phyloP scores from a whole-genome alignment of 2,329 filamentous ascomycete genomes.

The Beauveria pseudobassiana region DNA sequence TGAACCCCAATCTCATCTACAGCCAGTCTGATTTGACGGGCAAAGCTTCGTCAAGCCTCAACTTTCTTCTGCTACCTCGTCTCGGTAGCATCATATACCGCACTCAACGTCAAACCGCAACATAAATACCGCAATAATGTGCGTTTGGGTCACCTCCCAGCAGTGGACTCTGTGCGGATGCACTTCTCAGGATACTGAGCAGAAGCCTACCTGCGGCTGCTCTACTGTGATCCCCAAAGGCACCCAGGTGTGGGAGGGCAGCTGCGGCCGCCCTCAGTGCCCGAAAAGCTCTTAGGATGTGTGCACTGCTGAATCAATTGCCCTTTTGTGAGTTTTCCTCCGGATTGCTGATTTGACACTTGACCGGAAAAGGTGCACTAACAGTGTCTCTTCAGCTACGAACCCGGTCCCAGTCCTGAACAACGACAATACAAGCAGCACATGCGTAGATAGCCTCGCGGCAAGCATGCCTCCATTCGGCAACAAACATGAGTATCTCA shows the following conservation, averaged over 20 bases:
- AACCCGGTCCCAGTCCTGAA: background rate
- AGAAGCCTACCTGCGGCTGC: constrained; percentile 25
- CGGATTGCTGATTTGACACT: background rate
- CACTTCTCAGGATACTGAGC: constrained; percentile 16
- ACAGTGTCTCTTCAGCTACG: background rate
- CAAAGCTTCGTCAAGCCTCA: background rate
- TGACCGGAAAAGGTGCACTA: background rate
- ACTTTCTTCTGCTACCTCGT: background rate
- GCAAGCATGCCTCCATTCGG: constrained; percentile 7
- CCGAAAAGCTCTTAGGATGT: constrained; percentile 14
- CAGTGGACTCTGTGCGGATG: constrained; percentile 27
- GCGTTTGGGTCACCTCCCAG: constrained; percentile 26
- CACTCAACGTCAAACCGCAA: background rate
- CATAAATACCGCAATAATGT: constrained; percentile 20
- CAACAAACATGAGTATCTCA: background rate
- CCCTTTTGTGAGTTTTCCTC: background rate
- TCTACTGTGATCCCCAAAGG: constrained; percentile 20
- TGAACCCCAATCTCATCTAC: background rate
- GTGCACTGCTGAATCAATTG: background rate
- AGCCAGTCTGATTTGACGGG: background rate
- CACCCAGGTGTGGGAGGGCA: constrained; percentile 24
- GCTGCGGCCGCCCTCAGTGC: constrained; percentile 24
- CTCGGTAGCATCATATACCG: background rate
- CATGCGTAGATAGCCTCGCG: constrained; percentile 8
- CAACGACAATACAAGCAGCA: constrained; percentile 2